Conservation (phyloP, 495 filamentous ascomycete species). For the Ascodesmis nigricans region DNA sequence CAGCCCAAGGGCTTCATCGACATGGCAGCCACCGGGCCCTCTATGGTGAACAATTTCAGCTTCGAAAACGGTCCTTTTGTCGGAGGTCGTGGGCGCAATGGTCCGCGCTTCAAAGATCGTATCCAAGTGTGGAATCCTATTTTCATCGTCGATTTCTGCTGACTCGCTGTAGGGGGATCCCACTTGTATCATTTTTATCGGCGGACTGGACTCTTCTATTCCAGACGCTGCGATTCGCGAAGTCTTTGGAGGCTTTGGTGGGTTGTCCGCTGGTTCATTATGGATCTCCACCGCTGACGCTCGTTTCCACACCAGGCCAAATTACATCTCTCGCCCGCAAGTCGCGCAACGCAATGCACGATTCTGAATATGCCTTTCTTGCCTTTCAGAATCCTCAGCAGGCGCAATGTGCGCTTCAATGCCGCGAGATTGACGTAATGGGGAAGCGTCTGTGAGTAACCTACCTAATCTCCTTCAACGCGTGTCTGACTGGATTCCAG, state of each 20-base stretch:
- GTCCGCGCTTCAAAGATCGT: no score
- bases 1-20: no score
- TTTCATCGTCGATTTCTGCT: no score
- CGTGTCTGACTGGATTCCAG: no score
- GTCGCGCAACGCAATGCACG: background rate
- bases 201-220: slow-evolving; percentile 11
- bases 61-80: no score
- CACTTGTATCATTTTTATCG: slow-evolving; percentile 17
- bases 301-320: background rate
- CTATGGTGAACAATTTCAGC: no score
- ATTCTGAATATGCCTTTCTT: slow-evolving; percentile 18
- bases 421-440: slow-evolving; percentile 14
- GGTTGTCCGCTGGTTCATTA: background rate
- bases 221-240: slow-evolving; percentile 14
- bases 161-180: slow-evolving; percentile 8
- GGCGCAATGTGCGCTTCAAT: slow-evolving; percentile 14
- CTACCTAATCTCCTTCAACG: no score
- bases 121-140: no score
- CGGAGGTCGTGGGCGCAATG: no score
- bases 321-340: background rate
- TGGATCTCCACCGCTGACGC: background rate
- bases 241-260: slow-evolving; percentile 20
- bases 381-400: slow-evolving; percentile 15
- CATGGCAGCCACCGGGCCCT: no score
- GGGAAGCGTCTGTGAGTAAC: slow-evolving; percentile 16